Base-by-base conservation (phyloP, 1,284 basidiomycete genomes). In the Sanghuangporus baumii region DNA sequence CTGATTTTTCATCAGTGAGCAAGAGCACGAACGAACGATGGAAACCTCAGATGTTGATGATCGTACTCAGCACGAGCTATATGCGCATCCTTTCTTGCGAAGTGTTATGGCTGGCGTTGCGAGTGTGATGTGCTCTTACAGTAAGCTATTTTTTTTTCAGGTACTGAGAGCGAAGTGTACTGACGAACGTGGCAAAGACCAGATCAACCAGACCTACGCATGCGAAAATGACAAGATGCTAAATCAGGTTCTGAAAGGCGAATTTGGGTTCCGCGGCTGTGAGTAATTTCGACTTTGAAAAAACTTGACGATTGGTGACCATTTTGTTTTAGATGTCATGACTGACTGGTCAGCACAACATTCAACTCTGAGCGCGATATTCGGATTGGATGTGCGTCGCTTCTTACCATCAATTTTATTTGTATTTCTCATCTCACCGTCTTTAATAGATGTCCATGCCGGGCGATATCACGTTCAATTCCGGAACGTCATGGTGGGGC, bases 191-290 rank as follows among this genome's bases (percentile, higher is more conserved):
- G 23, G 26, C 26, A 31, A 31, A 86, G 82, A 85, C 70, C 69
- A 82, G 46, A 76, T 94, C 69, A 94, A 95, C 72, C 85, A 84
- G 38, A 91, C 88, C 0, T 89, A 86, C 64, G 86, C 91, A 1
- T 94, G 91, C 73, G 85, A 92, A 72, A 93, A 91, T 70, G 80
- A 86, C 69, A 81, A 86, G 67, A 79, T 86, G 43, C 74, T 93
- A 71, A 94, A 93, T 75, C 81, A 85, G 61, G 79, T 94, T 43
- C 78, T 95, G 65, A 95, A 95, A 76, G 76, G 79, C 34, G 90
- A 94, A 74, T 83, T 85, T 61, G 88, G 87, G 2, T 94, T 93
- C 81, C 86, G 88, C 72, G 92, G 92, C 26, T 89, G 80, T 82
- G 65, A 23, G 58, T 61, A 23, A 3, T 8, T n/a, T 51, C 14